Evolutionary conservation across 176 grass and related monocot species (phyloP).

Genomic region (Tuctoria greenei): DNA sequence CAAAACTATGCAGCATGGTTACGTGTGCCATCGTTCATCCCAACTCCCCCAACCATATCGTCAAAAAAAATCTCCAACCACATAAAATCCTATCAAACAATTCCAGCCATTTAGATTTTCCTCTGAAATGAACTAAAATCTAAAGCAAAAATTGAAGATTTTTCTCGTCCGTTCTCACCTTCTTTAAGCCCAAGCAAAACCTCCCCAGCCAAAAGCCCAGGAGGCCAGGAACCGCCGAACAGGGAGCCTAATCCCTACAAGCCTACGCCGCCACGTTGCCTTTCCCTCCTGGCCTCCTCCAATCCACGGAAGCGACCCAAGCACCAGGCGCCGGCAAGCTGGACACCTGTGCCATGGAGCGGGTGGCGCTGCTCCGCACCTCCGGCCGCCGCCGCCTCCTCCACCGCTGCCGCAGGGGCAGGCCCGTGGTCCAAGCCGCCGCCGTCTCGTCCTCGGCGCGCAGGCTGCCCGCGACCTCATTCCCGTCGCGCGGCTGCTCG

Average conservation of each 20-base stretch:
- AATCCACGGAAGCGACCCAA: neutral
- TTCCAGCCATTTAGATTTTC: conserved; percentile 7
- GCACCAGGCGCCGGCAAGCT: conserved; percentile 35
- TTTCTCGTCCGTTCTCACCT: conserved; percentile 21
- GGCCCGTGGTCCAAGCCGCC: conserved; percentile 42
- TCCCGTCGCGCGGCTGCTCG: conserved; percentile 37
- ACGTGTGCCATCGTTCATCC: conserved; percentile 6
- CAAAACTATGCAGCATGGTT: neutral
- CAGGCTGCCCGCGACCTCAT: neutral
- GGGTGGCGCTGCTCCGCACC: conserved; percentile 84
- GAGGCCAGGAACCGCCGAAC: conserved; percentile 28
- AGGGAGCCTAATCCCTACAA: conserved; percentile 33
- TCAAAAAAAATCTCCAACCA: no score
- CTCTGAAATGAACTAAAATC: neutral
- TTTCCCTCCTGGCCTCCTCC: no score
- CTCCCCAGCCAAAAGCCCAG: neutral
- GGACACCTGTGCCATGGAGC: conserved; percentile 73
- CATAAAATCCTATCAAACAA: conserved; percentile 4
- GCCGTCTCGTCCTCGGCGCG: conserved; percentile 20
- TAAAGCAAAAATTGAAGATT: neutral
- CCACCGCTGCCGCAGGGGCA: conserved; percentile 45
- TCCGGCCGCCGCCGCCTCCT: conserved; percentile 62
- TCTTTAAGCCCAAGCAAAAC: conserved; percentile 48
- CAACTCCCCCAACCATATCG: conserved; percentile 29
- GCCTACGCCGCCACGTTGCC: conserved; percentile 39